A percentile compares a stretch with the other conserved stretches of the same genome.
These are phyloP conservation scores for Pleurotus sapidus DNA, from an alignment of 768 basidiomycete species.

Conservation along the genomic window DNA sequence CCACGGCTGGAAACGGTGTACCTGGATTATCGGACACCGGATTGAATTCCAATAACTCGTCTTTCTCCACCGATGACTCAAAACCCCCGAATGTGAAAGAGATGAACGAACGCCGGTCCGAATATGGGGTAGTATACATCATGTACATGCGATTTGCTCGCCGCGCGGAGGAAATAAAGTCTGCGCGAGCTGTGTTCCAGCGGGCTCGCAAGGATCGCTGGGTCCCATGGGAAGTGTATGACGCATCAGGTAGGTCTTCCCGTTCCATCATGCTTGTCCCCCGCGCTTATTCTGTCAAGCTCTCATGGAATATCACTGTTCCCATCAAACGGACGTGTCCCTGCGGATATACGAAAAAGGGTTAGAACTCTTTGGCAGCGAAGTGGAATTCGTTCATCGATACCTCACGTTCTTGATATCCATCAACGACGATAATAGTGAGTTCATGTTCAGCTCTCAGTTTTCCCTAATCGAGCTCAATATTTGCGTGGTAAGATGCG, in stretches of 20 bases:
- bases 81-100: conserved; percentile 55
- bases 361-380: conserved; percentile 76
- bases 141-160: conserved; percentile 94
- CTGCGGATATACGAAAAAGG: conserved; percentile 94
- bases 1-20: conserved; percentile 7
- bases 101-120: conserved; percentile 53
- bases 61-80: conserved; percentile 50
- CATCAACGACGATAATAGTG: conserved; percentile 94
- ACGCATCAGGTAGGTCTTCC: conserved; percentile 72
- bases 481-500: conserved; percentile 60
- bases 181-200: conserved; percentile 73
- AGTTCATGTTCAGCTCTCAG: conserved; percentile 25
- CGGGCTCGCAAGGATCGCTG: conserved; percentile 76
- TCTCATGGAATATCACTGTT: conserved; percentile 92
- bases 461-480: neutral
- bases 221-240: conserved; percentile 90
- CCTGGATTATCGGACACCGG: conserved; percentile 24
- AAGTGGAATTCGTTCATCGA: conserved; percentile 81
- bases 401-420: conserved; percentile 93
- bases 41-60: conserved; percentile 36
- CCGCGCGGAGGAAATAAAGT: conserved; percentile 83
- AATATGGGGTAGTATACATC: conserved; percentile 78
- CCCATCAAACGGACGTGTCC: conserved; percentile 72
- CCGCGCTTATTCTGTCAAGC: conserved; percentile 43
- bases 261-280: neutral